Evolutionary conservation across 768 basidiomycete genomes (phyloP).

Genomic region (Amanita muscaria): DNA sequence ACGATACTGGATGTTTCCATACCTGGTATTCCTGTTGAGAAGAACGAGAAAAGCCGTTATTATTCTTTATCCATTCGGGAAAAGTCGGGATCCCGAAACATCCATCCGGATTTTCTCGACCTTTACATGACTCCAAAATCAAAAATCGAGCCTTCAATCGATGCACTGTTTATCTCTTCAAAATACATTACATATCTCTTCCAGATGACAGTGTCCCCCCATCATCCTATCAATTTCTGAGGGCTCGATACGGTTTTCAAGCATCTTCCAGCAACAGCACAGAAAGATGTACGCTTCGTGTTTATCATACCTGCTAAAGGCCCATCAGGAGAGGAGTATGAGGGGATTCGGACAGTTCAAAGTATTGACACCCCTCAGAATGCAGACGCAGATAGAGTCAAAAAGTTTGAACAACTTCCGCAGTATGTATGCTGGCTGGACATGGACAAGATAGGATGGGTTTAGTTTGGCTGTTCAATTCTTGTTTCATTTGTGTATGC

Average conservation of each 20-base stretch:
- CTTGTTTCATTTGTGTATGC: no score
- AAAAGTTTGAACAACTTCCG: no score
- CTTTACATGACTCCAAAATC: slow-evolving; percentile 8
- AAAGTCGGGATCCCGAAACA: not conserved
- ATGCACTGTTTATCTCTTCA: slow-evolving; percentile 9
- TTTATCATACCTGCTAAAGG: slow-evolving; percentile 7
- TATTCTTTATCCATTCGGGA: no score
- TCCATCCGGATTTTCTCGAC: slow-evolving; percentile 2
- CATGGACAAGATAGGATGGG: slow-evolving; percentile 4
- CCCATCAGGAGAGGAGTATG: not conserved
- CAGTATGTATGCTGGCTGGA: no score
- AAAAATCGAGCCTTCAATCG: slow-evolving; percentile 2
- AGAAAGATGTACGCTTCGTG: slow-evolving; percentile 8
- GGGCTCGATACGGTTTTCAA: slow-evolving; percentile 4
- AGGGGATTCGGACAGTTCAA: no score
- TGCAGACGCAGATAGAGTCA: no score
- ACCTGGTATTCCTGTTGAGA: slow-evolving; percentile 2
- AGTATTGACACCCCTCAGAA: no score
- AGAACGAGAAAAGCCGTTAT: slow-evolving; percentile 4
- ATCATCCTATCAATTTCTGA: slow-evolving; percentile 7
- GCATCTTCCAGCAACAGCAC: slow-evolving; percentile 2
- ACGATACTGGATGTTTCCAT: slow-evolving; percentile 1
- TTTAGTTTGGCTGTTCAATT: slow-evolving; percentile 6
- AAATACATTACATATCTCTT: slow-evolving; percentile 8
- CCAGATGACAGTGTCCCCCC: slow-evolving; percentile 11